Evolutionary conservation across 2,329 filamentous ascomycete species (phyloP).

Genomic region (Delphinella strobiligena): DNA sequence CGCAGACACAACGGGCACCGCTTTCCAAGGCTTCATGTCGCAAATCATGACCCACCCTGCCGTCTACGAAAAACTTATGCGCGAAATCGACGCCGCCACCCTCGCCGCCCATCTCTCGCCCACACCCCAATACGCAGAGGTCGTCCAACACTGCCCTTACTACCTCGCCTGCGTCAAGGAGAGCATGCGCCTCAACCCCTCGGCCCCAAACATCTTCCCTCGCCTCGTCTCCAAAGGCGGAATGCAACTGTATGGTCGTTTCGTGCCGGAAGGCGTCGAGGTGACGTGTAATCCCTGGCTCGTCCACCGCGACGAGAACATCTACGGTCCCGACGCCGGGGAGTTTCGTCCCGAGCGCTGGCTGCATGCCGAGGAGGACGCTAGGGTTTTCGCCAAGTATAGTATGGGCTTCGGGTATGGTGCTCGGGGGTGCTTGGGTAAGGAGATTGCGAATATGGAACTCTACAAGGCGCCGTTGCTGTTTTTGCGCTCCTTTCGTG

Average conservation of each 20-base stretch:
- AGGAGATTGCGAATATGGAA: slow-evolving; percentile 42
- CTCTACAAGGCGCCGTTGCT: slow-evolving; percentile 34
- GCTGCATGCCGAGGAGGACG: slow-evolving; percentile 26
- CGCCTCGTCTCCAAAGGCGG: slow-evolving; percentile 3
- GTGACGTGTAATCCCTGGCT: slow-evolving; percentile 9
- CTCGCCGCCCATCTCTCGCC: slow-evolving; percentile 6
- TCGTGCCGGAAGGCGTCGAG: slow-evolving; percentile 12
- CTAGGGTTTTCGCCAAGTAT: slow-evolving; percentile 30
- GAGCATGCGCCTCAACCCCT: slow-evolving; percentile 5
- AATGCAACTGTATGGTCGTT: slow-evolving; percentile 11
- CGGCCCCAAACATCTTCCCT: slow-evolving; percentile 4
- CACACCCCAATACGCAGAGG: slow-evolving; percentile 3
- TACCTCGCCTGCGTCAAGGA: slow-evolving; percentile 6
- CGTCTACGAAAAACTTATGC: slow-evolving; percentile 33
- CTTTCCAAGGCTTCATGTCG: slow-evolving; percentile 19
- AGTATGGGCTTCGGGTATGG: slow-evolving; percentile 42
- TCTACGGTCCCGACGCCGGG: slow-evolving; percentile 17
- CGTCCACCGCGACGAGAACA: slow-evolving; percentile 9
- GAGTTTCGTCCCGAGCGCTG: slow-evolving; percentile 13
- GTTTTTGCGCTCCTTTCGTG: slow-evolving; percentile 30
- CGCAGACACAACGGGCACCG: slow-evolving; percentile 39
- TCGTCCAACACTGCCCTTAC: slow-evolving; percentile 3
- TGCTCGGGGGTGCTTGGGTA: slow-evolving; percentile 35
- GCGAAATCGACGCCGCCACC: slow-evolving; percentile 30
- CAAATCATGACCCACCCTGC: slow-evolving; percentile 10